phyloP scores from a whole-genome alignment of 495 filamentous ascomycete genomes.

The Neurospora sp. region DNA sequence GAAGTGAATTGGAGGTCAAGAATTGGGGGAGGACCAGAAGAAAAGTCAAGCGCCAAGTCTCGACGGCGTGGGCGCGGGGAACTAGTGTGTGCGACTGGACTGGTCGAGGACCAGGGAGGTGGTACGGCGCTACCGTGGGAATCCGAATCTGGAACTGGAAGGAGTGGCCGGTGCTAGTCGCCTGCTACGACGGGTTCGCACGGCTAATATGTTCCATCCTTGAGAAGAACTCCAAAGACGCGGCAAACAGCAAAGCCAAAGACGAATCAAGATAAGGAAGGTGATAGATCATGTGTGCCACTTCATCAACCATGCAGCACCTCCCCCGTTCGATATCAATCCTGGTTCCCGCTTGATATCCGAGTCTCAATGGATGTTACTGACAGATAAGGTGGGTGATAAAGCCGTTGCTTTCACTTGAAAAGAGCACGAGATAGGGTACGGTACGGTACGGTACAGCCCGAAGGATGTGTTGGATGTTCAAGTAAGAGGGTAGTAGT shows the following conservation, averaged over 20 bases:
- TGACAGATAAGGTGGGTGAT: neutral
- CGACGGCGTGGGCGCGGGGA: neutral
- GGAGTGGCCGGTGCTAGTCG: neutral
- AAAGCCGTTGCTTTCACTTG: neutral
- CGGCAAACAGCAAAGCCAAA: neutral
- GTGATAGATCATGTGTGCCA: neutral
- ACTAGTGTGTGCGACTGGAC: neutral
- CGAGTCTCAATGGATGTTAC: neutral
- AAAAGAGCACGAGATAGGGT: neutral
- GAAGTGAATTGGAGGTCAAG: neutral
- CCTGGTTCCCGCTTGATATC: neutral
- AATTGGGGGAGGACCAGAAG: constrained; percentile 1
- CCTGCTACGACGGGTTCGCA: neutral
- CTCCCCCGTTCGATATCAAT: neutral
- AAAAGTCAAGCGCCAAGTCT: neutral
- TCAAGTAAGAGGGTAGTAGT: neutral
- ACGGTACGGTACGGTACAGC: neutral
- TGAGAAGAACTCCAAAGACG: neutral
- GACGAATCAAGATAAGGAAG: neutral
- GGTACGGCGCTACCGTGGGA: neutral
- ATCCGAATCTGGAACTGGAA: neutral
- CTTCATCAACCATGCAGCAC: neutral
- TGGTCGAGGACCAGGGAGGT: neutral
- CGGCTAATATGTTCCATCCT: neutral
- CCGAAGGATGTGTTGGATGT: neutral